phyloP scores from a whole-genome alignment of 257 asterid species.

The Craterostigma plantagineum region DNA sequence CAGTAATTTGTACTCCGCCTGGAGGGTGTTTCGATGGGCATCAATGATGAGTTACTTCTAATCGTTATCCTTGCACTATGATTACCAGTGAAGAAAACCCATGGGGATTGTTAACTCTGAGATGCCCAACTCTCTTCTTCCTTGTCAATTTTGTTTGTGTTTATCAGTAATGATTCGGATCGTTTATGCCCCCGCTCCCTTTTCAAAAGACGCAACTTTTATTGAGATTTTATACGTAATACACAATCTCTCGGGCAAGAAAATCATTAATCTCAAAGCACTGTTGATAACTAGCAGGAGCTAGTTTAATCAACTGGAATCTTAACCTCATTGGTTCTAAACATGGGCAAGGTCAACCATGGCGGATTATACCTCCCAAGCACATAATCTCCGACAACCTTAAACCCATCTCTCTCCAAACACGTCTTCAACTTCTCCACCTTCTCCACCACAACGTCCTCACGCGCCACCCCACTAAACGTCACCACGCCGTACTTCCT shows the following conservation, averaged over 20 bases:
- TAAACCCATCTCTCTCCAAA: slow-evolving; percentile 66
- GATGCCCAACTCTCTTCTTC: slow-evolving; percentile 13
- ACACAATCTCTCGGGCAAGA: too few relatives aligned
- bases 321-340: slow-evolving; percentile 68
- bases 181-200: too few relatives aligned
- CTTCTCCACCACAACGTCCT: slow-evolving; percentile 46
- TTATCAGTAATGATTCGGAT: too few relatives aligned
- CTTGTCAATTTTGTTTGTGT: not conserved
- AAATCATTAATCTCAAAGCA: too few relatives aligned
- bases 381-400: slow-evolving; percentile 44
- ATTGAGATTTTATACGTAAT: too few relatives aligned
- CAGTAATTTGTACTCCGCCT: not conserved
- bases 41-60: slow-evolving; percentile 28
- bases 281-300: too few relatives aligned
- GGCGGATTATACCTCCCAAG: slow-evolving; percentile 95
- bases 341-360: slow-evolving; percentile 62
- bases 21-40: slow-evolving; percentile 15
- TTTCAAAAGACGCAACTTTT: too few relatives aligned
- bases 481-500: slow-evolving; percentile 66
- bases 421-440: slow-evolving; percentile 33
- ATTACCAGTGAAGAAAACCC: slow-evolving; percentile 49
- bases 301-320: slow-evolving; percentile 37
- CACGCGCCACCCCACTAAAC: slow-evolving; percentile 62
- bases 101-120: slow-evolving; percentile 46
- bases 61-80: slow-evolving; percentile 82